Evolutionary conservation across 768 basidiomycete genomes (phyloP).

Genomic region (Kwoniella dendrophila): DNA sequence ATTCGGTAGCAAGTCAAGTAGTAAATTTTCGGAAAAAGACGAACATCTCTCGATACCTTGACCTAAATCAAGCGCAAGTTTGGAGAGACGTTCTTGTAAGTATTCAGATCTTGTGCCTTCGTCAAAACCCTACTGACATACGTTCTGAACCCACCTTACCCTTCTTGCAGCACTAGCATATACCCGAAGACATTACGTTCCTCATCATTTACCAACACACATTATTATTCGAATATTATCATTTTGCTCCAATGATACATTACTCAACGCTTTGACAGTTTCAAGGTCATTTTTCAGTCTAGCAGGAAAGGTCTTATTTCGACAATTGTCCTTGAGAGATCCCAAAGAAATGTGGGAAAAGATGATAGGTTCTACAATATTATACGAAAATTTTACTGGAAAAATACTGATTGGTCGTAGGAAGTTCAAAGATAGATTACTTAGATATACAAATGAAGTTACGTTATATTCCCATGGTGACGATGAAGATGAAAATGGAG

Average conservation of each 20-base stretch:
- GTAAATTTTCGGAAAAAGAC: neutral
- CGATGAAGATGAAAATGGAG: constrained; percentile 12
- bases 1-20: neutral
- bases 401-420: constrained; percentile 14
- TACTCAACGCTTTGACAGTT: constrained; percentile 20
- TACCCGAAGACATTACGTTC: constrained; percentile 4
- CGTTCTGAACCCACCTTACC: neutral
- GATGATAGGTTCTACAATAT: constrained; percentile 3
- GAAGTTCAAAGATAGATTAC: constrained; percentile 22
- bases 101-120: neutral
- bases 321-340: neutral
- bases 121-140: neutral
- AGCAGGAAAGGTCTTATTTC: constrained; percentile 25
- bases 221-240: constrained; percentile 26
- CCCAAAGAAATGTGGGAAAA: constrained; percentile 6
- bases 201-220: constrained; percentile 19
- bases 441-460: constrained; percentile 12
- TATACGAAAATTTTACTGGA: constrained; percentile 13
- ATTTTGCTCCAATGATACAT: constrained; percentile 8
- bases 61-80: constrained; percentile 6
- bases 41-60: neutral
- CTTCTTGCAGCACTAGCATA: constrained; percentile 9
- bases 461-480: constrained; percentile 21
- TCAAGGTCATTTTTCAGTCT: constrained; percentile 21
- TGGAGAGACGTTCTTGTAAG: constrained; percentile 7